Evolutionary conservation across 75 land plant species (phyloP).

Genomic region (Selaginella tamariscina): DNA sequence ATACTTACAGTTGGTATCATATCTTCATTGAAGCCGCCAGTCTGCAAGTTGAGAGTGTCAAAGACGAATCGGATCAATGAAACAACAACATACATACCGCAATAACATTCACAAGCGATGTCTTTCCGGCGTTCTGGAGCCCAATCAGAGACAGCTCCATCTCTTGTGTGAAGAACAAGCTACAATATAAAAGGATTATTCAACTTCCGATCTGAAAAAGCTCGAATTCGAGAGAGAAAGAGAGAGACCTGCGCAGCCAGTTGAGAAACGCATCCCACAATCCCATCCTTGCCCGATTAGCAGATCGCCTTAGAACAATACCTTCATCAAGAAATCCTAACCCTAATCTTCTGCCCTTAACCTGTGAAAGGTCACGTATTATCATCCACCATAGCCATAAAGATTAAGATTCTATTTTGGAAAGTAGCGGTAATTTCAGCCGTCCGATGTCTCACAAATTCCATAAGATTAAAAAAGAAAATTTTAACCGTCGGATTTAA

Average conservation of each 20-base stretch:
- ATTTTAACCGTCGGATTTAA: background rate
- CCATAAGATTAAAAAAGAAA: background rate
- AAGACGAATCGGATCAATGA: too few species aligned
- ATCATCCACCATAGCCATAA: slow-evolving; percentile 1
- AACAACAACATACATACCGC: slow-evolving; percentile 60
- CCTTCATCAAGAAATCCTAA: background rate
- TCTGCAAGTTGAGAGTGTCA: slow-evolving; percentile 32
- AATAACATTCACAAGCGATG: slow-evolving; percentile 81
- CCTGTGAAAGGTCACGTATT: background rate
- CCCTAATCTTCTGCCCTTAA: background rate
- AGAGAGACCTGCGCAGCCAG: slow-evolving; percentile 71
- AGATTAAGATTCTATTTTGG: too few species aligned
- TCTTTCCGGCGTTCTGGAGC: slow-evolving; percentile 91
- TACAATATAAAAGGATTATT: slow-evolving; percentile 15
- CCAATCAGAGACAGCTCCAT: slow-evolving; percentile 90
- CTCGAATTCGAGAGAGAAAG: background rate
- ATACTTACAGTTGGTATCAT: slow-evolving; percentile 91
- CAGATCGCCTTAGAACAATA: background rate
- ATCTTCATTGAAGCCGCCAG: slow-evolving; percentile 90
- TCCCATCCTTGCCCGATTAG: slow-evolving; percentile 36
- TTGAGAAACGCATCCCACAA: slow-evolving; percentile 77
- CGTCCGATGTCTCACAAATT: too few species aligned
- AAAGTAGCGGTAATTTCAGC: too few species aligned
- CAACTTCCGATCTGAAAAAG: background rate
- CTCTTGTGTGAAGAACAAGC: slow-evolving; percentile 87